Evolutionary conservation across 805 yeast species (phyloP).

Genomic region (Kluyveromyces lactis): DNA sequence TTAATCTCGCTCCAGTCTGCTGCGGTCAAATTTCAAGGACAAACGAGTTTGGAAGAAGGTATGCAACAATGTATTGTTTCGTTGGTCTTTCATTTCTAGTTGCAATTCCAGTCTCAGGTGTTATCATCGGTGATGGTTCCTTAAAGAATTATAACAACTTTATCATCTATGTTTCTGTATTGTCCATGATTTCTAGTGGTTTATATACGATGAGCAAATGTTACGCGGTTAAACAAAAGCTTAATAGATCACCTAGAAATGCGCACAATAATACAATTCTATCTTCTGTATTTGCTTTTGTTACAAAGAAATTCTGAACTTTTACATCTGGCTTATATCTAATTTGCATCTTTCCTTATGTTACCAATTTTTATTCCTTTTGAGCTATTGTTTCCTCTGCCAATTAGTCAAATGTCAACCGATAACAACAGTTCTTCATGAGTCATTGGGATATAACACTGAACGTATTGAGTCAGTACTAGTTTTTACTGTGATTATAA

Average conservation of each 20-base stretch:
- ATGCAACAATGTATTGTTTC: slow-evolving; percentile 48
- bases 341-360: background rate
- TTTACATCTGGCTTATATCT: too few relatives aligned
- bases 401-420: too few relatives aligned
- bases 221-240: slow-evolving; percentile 1
- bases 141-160: slow-evolving; percentile 28
- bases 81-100: slow-evolving; percentile 33
- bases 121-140: slow-evolving; percentile 34
- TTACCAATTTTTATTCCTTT: too few relatives aligned
- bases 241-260: background rate
- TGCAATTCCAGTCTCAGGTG: slow-evolving; percentile 31
- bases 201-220: slow-evolving; percentile 5
- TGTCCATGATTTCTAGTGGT: slow-evolving; percentile 5
- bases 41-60: slow-evolving; percentile 46
- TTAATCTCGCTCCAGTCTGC: slow-evolving; percentile 51
- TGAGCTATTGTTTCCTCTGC: too few relatives aligned
- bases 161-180: slow-evolving; percentile 23
- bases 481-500: too few relatives aligned
- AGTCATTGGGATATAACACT: too few relatives aligned
- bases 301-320: background rate
- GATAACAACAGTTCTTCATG: too few relatives aligned
- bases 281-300: background rate
- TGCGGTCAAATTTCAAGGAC: slow-evolving; percentile 49
- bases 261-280: slow-evolving; percentile 1
- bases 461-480: too few relatives aligned